Base-by-base conservation (phyloP, 148 eudicot species). In the Oxyria digyna region DNA sequence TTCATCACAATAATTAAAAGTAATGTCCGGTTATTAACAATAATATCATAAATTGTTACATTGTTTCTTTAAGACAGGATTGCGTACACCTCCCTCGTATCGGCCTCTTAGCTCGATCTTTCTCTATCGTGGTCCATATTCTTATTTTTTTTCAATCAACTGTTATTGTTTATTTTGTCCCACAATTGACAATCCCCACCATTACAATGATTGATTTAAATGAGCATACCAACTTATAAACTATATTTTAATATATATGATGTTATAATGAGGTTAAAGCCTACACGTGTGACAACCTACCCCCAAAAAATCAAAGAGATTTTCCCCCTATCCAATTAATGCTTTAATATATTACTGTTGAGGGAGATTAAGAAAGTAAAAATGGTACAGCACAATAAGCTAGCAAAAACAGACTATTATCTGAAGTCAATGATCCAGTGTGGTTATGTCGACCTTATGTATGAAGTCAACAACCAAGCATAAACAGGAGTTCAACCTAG, bases 171-270 rank as follows among this genome's bases (percentile, higher is more conserved):
- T 57, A 59, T 59, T 14, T 27, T 59, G 64, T 4, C 38, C 35
- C 64, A 12, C 37, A 45, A 45, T 45, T 1, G 15, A 13, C 48
- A 14, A 27, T 57, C 63, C 37, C 64, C 37, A 59, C 64, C 64
- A 59, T 15, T 27, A 59, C 38, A 29, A 59, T 59, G 64, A 59
- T 59, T 59, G 64, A 59, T 29, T 29, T 59, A 37, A 27, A 59
- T 6, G 38, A 57, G 13, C 2, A 59, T 59, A 29, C 38, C 38
- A 59, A 59, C 65, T 59, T 29, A 29, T 59, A 59, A 29, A 59
- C 20, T 59, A 59, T 59, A 29, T 12, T 24, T 29, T 57, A 26
- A 49, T 18, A 49, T 49, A n/a, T 17, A 45, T 14, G 3, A 45
- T 45, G 50, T 13, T 54, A 54, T 24, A 11, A 12, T 10, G 6